phyloP scores from a whole-genome alignment of 2,329 filamentous ascomycete species.

The Fusarium ambrosium region DNA sequence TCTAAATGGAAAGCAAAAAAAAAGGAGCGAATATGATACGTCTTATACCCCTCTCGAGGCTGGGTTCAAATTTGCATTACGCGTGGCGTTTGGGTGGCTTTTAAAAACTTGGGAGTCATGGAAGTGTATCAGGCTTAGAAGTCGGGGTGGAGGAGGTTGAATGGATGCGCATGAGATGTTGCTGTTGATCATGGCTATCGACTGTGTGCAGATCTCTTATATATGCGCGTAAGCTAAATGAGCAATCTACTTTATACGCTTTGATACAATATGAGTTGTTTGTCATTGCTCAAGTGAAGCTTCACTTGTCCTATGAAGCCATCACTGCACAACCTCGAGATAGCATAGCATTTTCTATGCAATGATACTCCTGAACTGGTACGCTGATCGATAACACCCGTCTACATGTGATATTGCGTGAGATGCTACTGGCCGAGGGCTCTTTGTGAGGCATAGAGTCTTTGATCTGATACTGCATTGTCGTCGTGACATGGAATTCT shows the following conservation, averaged over 20 bases:
- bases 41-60: slow-evolving; percentile 39
- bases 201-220: slow-evolving; percentile 3
- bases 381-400: slow-evolving; percentile 3
- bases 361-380: slow-evolving; percentile 21
- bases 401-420: slow-evolving; percentile 74
- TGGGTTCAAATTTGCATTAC: slow-evolving; percentile 47
- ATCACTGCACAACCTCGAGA: neutral
- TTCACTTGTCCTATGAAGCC: neutral
- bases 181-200: neutral
- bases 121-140: slow-evolving; percentile 32
- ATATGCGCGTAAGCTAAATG: slow-evolving; percentile 15
- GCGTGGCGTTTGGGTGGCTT: slow-evolving; percentile 46
- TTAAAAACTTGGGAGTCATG: slow-evolving; percentile 41
- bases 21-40: slow-evolving; percentile 20
- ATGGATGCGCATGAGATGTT: neutral
- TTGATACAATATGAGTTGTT: neutral
- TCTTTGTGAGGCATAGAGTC: slow-evolving; percentile 81
- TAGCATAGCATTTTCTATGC: neutral
- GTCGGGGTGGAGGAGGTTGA: neutral
- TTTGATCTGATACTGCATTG: slow-evolving; percentile 74
- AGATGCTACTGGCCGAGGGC: slow-evolving; percentile 80
- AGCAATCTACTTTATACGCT: slow-evolving; percentile 20
- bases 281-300: neutral
- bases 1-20: slow-evolving; percentile 33
- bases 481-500: slow-evolving; percentile 16